These are phyloP conservation scores for Tricholoma terreum DNA, from an alignment of 768 basidiomycete species.

Conservation along the genomic window DNA sequence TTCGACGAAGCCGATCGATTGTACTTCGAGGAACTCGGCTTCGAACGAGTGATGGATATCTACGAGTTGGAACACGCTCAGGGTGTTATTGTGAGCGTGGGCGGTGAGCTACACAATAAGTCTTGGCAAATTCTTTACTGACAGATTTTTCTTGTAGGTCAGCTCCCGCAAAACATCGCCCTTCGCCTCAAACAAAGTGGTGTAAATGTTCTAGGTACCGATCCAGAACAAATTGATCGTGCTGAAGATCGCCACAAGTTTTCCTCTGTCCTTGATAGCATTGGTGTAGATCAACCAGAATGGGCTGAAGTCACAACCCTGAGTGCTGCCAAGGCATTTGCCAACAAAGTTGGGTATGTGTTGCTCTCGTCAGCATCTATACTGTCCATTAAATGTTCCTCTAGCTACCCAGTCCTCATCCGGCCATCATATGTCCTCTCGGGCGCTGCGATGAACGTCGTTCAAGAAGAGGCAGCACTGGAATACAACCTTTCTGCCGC, in stretches of 20 bases:
- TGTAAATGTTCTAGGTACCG: constrained; percentile 94
- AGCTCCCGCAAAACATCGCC: constrained; percentile 98
- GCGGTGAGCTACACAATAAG: constrained; percentile 53
- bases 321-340: constrained; percentile 89
- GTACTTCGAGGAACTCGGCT: constrained; percentile 98
- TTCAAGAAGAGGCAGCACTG: constrained; percentile 84
- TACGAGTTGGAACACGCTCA: constrained; percentile 93
- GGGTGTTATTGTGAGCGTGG: constrained; percentile 95
- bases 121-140: constrained; percentile 1
- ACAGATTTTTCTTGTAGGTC: constrained; percentile 49
- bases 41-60: constrained; percentile 99
- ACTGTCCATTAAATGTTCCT: constrained; percentile 6
- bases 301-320: constrained; percentile 91
- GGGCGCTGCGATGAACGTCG: constrained; percentile 99
- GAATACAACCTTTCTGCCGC: constrained; percentile 97
- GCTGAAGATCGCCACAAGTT: constrained; percentile 99
- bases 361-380: not conserved
- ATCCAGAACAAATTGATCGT: constrained; percentile 91
- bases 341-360: constrained; percentile 71
- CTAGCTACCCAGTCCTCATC: constrained; percentile 93
- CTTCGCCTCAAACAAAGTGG: constrained; percentile 88
- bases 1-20: constrained; percentile 99
- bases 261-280: constrained; percentile 91
- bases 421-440: constrained; percentile 98
- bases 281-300: constrained; percentile 95